Percentiles rank a stretch among this genome's conserved stretches.
Conservation (phyloP, 179 eudicot genomes). For the Corrigiola litoralis region DNA sequence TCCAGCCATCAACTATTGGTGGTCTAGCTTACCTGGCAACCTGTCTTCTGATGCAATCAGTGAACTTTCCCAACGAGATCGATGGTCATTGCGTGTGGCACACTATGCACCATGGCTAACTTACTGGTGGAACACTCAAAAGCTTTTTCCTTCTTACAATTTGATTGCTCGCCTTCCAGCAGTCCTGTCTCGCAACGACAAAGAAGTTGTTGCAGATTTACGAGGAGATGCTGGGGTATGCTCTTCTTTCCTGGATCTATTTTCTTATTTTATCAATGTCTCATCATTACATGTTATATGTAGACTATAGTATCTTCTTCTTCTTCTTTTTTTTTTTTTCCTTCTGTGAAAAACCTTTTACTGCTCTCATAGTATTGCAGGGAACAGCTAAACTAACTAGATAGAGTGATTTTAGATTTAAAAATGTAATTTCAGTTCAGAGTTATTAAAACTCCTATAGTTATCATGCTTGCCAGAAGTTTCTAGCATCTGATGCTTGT, state of each 20-base stretch:
- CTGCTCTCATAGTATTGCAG: no score
- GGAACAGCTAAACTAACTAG: no score
- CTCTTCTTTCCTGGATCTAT: background rate
- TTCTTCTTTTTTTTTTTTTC: no score
- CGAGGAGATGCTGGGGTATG: background rate
- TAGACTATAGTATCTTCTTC: background rate
- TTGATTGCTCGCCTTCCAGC: conserved; percentile 11
- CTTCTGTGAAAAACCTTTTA: no score
- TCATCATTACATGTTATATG: background rate
- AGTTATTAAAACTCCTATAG: no score
- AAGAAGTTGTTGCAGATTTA: conserved; percentile 19
- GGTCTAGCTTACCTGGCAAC: conserved; percentile 32
- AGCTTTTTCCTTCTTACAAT: conserved; percentile 23
- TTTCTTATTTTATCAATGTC: background rate
- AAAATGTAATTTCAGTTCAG: no score
- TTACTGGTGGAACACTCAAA: no score
- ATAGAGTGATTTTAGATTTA: no score
- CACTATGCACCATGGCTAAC: conserved; percentile 39
- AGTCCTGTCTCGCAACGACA: conserved; percentile 26
- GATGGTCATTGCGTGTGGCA: conserved; percentile 30
- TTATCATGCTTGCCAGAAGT: no score
- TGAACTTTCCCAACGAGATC: conserved; percentile 8
- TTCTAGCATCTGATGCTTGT: no score
- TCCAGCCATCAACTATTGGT: conserved; percentile 39
- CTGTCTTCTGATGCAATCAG: conserved; percentile 16